Base-by-base conservation (phyloP, 2,329 filamentous ascomycete genomes). In the Penicillium aurantiogriseum region DNA sequence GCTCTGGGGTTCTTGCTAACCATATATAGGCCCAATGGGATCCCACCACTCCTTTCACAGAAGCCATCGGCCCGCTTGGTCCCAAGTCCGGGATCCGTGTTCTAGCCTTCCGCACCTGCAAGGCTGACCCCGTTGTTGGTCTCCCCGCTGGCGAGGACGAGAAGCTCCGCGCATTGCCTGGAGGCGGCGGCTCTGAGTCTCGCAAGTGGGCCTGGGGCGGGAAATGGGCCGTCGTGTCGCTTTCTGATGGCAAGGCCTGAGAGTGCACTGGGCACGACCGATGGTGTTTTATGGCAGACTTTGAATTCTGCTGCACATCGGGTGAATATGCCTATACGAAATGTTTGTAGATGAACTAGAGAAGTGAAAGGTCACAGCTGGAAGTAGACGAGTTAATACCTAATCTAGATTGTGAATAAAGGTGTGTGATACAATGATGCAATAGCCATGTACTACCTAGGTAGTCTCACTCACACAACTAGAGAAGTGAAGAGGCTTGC, bases 141-240 rank as follows among this genome's bases (percentile, higher is more conserved):
- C 80, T 99, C n/a, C 82, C 87, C 15, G 75, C 85, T 9, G 92
- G 93, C 7, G 85, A 88, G 71, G 94, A 99, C 69, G 92, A 97
- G 77, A 85, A 87, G 72, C 79, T 97, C 52, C 86, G 83, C 64
- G 80, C 83, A 9, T 82, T 78, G 52, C 86, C 90, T 51, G 86
- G 89, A 1, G 90, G 89, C 4, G 89, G 87, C 17, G 87, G 91
- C 60, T 83, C 63, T 74, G 88, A 73, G 56, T 83, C 85, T 25
- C 83, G 94, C 55, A 89, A 90, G 74, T 97, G 93, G 93, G 92
- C 91, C 0, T 97, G 92, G 92, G 89, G 85, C 69, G 93, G 93
- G 42, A 97, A 97, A 76, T 97, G 91, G 90, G 93, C 93, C 6
- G 91, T 97, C n/a, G 87, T 96, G 5, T 92, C 90, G 31, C 91